These are phyloP conservation scores for Lasiosphaeriaceae sp. DNA, from an alignment of 495 filamentous ascomycete species.

Conservation along the genomic window DNA sequence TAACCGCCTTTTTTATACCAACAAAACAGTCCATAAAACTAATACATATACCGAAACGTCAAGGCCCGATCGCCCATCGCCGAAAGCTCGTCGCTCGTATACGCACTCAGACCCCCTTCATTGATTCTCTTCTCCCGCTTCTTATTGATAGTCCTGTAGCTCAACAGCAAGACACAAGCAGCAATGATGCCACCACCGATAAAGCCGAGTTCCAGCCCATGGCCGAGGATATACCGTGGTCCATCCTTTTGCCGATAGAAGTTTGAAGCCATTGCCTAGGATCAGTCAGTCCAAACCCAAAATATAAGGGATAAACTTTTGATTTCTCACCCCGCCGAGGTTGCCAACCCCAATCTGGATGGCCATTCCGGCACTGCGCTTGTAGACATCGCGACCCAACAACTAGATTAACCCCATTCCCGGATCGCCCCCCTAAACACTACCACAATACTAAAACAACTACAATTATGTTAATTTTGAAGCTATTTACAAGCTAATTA, in stretches of 20 bases:
- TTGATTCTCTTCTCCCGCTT: conserved; percentile 45
- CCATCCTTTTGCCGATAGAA: conserved; percentile 66
- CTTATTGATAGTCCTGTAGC: conserved; percentile 59
- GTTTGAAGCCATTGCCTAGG: conserved; percentile 63
- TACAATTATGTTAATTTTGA: no score
- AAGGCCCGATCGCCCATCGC: conserved; percentile 60
- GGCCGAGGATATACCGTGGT: conserved; percentile 64
- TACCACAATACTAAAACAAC: no score
- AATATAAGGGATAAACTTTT: neutral
- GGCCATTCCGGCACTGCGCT: conserved; percentile 69
- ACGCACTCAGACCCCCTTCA: conserved; percentile 41
- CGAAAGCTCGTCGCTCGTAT: conserved; percentile 52
- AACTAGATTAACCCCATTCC: no score
- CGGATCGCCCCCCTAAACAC: no score
- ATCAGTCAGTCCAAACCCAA: neutral
- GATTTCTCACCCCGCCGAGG: conserved; percentile 51
- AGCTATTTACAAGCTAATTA: no score
- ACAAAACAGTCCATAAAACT: no score
- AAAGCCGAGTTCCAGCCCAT: conserved; percentile 66
- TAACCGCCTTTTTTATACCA: no score
- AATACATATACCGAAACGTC: conserved; percentile 59
- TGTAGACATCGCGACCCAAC: no score
- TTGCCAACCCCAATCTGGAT: conserved; percentile 73
- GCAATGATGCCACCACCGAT: conserved; percentile 59
- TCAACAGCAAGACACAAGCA: conserved; percentile 46